phyloP scores from a whole-genome alignment of 306 rosid species.

The Quercus robur region DNA sequence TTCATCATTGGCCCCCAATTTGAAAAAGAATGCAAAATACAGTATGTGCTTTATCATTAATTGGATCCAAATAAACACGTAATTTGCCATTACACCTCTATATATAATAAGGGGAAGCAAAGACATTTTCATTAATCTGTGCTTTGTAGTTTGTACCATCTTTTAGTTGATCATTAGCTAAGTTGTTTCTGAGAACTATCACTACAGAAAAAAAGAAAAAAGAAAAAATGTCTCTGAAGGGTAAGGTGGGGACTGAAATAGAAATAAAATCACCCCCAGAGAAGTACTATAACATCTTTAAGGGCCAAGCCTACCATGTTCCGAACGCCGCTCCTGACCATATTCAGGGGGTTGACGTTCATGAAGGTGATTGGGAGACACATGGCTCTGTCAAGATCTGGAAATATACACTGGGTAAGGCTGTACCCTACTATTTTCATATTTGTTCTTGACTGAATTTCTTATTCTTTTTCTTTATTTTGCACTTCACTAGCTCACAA shows the following conservation, averaged over 20 bases:
- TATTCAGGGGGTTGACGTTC: too few relatives aligned
- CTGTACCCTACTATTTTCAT: neutral
- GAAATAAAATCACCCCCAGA: conserved; percentile 2
- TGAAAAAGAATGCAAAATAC: neutral
- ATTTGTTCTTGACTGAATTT: neutral
- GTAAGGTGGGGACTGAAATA: conserved; percentile 28
- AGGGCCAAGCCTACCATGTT: too few relatives aligned
- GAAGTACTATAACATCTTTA: too few relatives aligned
- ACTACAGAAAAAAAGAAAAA: neutral
- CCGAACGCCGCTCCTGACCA: too few relatives aligned
- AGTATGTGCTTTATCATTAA: neutral
- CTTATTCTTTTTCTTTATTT: neutral
- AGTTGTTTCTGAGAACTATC: neutral
- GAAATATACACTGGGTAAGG: conserved; percentile 35
- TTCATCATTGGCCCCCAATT: too few relatives aligned
- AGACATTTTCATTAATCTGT: neutral
- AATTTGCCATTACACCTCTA: neutral
- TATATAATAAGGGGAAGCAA: neutral
- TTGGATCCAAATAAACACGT: neutral
- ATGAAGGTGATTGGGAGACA: conserved; percentile 49
- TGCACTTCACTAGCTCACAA: neutral
- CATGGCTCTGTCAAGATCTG: conserved; percentile 42
- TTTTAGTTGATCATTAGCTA: neutral
- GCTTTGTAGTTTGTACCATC: neutral
- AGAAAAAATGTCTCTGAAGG: conserved; percentile 23